Evolutionary conservation across 2,329 filamentous ascomycete species (phyloP).

Genomic region (Fusarium fujikuroi): DNA sequence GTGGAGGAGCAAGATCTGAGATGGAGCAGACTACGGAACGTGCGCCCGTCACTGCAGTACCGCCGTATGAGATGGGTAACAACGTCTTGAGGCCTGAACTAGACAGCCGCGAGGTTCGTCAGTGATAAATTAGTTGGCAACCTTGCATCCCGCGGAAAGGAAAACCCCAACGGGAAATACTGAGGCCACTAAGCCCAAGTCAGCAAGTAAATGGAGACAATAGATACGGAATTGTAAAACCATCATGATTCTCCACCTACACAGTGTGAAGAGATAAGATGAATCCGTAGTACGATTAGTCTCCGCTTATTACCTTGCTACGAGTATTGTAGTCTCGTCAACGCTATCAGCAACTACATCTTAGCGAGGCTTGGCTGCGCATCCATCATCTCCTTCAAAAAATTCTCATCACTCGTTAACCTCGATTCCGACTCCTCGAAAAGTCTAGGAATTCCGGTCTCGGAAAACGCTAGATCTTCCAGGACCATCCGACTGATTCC

Average conservation of each 20-base stretch:
- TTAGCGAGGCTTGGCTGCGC: not conserved
- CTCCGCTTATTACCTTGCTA: not conserved
- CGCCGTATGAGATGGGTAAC: not conserved
- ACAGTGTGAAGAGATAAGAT: not conserved
- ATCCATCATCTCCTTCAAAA: not conserved
- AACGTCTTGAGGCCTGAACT: not conserved
- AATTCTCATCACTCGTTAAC: not conserved
- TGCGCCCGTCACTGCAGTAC: fast-evolving
- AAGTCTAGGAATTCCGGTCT: not conserved
- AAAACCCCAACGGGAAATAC: too few relatives aligned
- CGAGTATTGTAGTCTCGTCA: not conserved
- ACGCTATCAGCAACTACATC: not conserved
- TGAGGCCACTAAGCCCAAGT: not conserved
- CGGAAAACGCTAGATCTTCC: not conserved
- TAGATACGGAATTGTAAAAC: not conserved
- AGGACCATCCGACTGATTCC: not conserved
- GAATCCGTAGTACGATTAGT: too few relatives aligned
- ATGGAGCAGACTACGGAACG: not conserved
- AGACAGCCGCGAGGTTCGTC: not conserved
- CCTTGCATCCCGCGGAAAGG: too few relatives aligned
- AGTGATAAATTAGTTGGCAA: too few relatives aligned
- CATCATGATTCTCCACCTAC: not conserved
- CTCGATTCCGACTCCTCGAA: not conserved
- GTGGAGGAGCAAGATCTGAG: not conserved
- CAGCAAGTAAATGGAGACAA: not conserved